Percentiles rank a stretch among this genome's conserved stretches.
Conservation (phyloP, 345 rosid genomes). For the Pistacia atlantica region DNA sequence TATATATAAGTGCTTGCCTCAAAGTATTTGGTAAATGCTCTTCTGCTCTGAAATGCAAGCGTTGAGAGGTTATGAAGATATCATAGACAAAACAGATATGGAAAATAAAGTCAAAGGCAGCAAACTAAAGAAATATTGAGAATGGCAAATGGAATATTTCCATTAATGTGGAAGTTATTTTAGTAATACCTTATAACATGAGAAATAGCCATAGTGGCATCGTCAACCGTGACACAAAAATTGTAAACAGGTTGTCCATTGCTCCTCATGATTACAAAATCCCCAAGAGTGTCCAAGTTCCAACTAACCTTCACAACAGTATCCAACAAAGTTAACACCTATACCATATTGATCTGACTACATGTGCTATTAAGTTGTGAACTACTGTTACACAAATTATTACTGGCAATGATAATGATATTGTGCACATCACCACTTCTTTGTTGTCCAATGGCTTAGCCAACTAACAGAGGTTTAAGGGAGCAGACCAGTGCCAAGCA, state of each 20-base stretch:
- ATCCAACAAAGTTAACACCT: slow-evolving; percentile 50
- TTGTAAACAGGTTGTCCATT: slow-evolving; percentile 96
- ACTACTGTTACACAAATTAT: not conserved
- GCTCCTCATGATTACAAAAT: slow-evolving; percentile 94
- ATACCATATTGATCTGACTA: slow-evolving; percentile 3
- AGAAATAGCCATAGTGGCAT: slow-evolving; percentile 93
- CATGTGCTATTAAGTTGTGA: not conserved
- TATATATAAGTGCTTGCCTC: slow-evolving; percentile 90
- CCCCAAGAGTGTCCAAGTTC: slow-evolving; percentile 93
- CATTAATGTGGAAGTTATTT: slow-evolving; percentile 11
- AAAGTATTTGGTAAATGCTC: slow-evolving; percentile 94
- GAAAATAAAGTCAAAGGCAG: not conserved
- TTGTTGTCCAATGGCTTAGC: not conserved
- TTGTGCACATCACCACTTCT: not conserved
- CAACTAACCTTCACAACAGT: slow-evolving; percentile 88
- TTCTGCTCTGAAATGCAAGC: slow-evolving; percentile 68
- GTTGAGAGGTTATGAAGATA: slow-evolving; percentile 15
- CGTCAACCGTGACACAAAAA: slow-evolving; percentile 96
- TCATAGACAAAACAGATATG: slow-evolving; percentile 7
- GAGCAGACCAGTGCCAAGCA: not conserved
- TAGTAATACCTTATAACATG: slow-evolving; percentile 84
- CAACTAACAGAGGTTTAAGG: not conserved
- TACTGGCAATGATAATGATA: not conserved
- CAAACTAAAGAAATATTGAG: not conserved
- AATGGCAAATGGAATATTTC: not conserved